A percentile compares a stretch with the other conserved stretches of the same genome.
Conservation (phyloP, 805 yeast genomes). For the Cephaloascus fragrans region DNA sequence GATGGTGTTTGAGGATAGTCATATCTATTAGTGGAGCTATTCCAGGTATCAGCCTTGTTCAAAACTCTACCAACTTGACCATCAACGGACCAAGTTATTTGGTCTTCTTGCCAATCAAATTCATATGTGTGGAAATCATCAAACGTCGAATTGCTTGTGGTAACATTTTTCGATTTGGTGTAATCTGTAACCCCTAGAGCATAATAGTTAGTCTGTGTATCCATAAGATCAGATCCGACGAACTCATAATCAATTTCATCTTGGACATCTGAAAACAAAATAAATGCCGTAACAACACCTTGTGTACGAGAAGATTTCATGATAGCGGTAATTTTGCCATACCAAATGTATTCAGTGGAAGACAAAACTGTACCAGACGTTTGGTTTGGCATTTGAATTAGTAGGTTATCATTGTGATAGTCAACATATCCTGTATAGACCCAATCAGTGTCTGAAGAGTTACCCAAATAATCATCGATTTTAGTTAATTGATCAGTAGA, state of each 20-base stretch:
- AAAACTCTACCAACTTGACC: constrained; percentile 61
- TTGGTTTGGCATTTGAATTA: constrained; percentile 69
- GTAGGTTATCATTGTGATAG: constrained; percentile 37
- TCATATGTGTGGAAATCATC: constrained; percentile 65
- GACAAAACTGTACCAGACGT: constrained; percentile 74
- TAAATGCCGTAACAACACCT: constrained; percentile 82
- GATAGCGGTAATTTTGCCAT: constrained; percentile 65
- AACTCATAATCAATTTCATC: constrained; percentile 90
- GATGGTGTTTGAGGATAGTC: constrained; percentile 69
- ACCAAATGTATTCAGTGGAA: constrained; percentile 76
- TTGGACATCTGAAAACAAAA: constrained; percentile 72
- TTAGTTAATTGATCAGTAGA: constrained; percentile 9
- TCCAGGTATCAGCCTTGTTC: constrained; percentile 48
- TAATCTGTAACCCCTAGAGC: constrained; percentile 66
- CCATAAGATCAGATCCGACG: constrained; percentile 62
- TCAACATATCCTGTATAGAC: constrained; percentile 53
- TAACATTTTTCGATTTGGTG: constrained; percentile 39
- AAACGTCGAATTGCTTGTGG: constrained; percentile 40
- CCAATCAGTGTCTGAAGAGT: constrained; percentile 61
- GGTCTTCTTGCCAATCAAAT: constrained; percentile 75
- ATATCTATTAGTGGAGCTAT: constrained; percentile 48
- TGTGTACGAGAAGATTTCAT: constrained; percentile 63
- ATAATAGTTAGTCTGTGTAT: constrained; percentile 73
- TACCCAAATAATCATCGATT: constrained; percentile 52
- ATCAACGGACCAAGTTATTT: constrained; percentile 62